phyloP scores from a whole-genome alignment of 2,329 filamentous ascomycete genomes.

The Colletotrichum liriopes region DNA sequence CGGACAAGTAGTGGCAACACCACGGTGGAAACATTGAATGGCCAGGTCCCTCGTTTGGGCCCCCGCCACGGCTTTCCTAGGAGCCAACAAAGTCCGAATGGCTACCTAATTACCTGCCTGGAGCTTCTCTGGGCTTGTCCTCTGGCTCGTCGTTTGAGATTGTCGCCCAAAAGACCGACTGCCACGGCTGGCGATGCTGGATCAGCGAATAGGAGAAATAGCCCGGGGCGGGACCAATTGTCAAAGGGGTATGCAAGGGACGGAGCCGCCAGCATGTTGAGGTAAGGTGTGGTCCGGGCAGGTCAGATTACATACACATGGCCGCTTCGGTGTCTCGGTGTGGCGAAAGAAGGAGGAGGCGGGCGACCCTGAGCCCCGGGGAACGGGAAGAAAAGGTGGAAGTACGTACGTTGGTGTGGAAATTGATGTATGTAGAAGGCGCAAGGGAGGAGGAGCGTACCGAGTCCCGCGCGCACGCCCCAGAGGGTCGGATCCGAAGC shows the following conservation, averaged over 20 bases:
- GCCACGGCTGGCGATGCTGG: neutral
- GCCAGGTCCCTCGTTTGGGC: neutral
- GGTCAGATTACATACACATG: neutral
- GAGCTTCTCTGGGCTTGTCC: neutral
- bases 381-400: neutral
- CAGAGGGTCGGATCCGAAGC: constrained; percentile 31
- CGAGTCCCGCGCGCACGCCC: neutral
- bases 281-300: constrained; percentile 23
- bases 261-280: neutral
- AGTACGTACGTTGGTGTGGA: neutral
- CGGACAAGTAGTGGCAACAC: constrained; percentile 29
- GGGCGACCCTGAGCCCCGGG: neutral
- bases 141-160: neutral
- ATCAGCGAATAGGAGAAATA: neutral
- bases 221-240: neutral
- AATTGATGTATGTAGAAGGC: neutral
- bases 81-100: constrained; percentile 8
- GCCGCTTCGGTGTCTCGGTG: neutral
- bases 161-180: neutral
- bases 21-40: constrained; percentile 21
- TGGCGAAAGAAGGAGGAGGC: neutral
- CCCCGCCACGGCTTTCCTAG: neutral
- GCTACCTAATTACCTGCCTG: neutral
- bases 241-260: neutral
- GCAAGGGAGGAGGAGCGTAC: neutral